Conservation (phyloP, 176 grass and related monocot genomes). For the Metroxylon sagu region DNA sequence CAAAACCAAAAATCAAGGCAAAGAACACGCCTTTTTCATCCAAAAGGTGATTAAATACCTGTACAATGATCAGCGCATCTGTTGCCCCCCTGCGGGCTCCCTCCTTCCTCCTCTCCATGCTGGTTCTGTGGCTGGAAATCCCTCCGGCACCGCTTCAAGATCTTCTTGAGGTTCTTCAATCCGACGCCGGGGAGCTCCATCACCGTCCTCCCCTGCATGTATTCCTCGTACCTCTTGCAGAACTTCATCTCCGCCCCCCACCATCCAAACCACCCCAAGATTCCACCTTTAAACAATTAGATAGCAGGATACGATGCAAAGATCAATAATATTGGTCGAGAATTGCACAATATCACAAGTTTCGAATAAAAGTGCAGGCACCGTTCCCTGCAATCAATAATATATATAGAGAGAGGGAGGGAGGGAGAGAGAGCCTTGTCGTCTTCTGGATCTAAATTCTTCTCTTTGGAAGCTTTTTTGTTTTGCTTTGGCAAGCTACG, state of each 20-base stretch:
- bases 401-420: too few relatives aligned
- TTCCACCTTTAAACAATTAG: background rate
- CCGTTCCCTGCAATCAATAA: too few relatives aligned
- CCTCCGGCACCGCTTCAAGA: slow-evolving; percentile 54
- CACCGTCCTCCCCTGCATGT: slow-evolving; percentile 50
- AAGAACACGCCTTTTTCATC: background rate
- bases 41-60: slow-evolving; percentile 22
- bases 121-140: slow-evolving; percentile 17
- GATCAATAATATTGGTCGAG: too few relatives aligned
- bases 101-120: background rate
- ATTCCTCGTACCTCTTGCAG: slow-evolving; percentile 69
- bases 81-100: background rate
- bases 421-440: too few relatives aligned
- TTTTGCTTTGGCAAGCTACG: too few relatives aligned
- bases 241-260: slow-evolving; percentile 54
- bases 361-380: too few relatives aligned
- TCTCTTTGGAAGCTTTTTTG: too few relatives aligned
- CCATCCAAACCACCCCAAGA: slow-evolving; percentile 1
- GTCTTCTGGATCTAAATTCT: too few relatives aligned
- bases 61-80: slow-evolving; percentile 40
- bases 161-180: slow-evolving; percentile 81
- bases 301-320: too few relatives aligned
- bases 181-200: slow-evolving; percentile 63
- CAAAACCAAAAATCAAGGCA: too few relatives aligned
- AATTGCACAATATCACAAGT: too few relatives aligned